Percentiles rank a stretch among this genome's conserved stretches.
phyloP scores from a whole-genome alignment of 768 basidiomycete genomes.

The Lentinus tigrinus region DNA sequence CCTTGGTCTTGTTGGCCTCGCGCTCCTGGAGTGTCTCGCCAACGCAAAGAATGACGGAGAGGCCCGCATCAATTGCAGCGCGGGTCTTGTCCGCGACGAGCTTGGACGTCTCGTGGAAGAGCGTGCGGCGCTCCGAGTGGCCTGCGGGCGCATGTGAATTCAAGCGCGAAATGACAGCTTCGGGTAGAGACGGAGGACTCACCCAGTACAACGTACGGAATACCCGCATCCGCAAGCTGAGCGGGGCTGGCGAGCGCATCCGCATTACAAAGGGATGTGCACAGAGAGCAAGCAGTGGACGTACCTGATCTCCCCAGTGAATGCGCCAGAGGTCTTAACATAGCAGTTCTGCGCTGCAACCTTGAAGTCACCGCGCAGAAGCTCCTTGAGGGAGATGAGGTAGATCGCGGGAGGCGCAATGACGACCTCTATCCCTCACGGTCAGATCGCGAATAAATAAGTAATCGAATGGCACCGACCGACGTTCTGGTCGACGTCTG shows the following conservation, averaged over 20 bases:
- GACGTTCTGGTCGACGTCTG: slow-evolving; percentile 70
- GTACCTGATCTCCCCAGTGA: slow-evolving; percentile 95
- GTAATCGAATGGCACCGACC: slow-evolving; percentile 46
- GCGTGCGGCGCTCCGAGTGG: slow-evolving; percentile 93
- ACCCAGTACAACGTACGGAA: slow-evolving; percentile 94
- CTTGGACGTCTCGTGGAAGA: slow-evolving; percentile 87
- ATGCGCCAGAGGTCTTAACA: slow-evolving; percentile 77
- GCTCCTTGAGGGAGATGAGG: slow-evolving; percentile 67
- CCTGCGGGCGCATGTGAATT: slow-evolving; percentile 41
- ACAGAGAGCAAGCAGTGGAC: slow-evolving; percentile 13
- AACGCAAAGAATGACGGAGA: slow-evolving; percentile 93
- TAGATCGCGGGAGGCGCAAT: slow-evolving; percentile 91
- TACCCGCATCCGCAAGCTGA: slow-evolving; percentile 82
- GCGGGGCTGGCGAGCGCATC: slow-evolving; percentile 49
- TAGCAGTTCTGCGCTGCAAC: slow-evolving; percentile 93
- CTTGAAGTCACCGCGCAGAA: slow-evolving; percentile 63
- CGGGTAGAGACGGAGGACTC: slow-evolving; percentile 19
- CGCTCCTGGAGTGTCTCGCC: slow-evolving; percentile 92
- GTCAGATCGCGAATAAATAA: background rate
- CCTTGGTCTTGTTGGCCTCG: slow-evolving; percentile 71
- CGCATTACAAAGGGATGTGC: background rate
- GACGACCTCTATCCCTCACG: slow-evolving; percentile 71
- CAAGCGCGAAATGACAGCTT: background rate
- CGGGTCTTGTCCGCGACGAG: slow-evolving; percentile 84
- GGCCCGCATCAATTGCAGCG: slow-evolving; percentile 69